Evolutionary conservation across 2,329 filamentous ascomycete genomes (phyloP).

Genomic region (Penicillium psychrosexuale): DNA sequence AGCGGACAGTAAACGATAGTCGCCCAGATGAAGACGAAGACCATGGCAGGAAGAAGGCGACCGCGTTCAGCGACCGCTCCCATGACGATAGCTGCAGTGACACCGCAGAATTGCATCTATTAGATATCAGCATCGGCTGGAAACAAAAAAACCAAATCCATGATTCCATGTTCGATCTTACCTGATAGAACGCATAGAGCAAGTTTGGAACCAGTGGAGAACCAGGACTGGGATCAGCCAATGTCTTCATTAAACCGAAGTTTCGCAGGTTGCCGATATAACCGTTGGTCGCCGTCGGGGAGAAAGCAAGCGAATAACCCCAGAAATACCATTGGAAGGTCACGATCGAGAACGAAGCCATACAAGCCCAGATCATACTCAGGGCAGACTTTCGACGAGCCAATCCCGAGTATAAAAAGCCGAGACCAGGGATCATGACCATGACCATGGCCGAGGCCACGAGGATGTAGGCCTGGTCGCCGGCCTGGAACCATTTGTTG

Average conservation of each 20-base stretch:
- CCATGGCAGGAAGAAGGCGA: conserved; percentile 86
- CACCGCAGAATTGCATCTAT: conserved; percentile 94
- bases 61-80: conserved; percentile 93
- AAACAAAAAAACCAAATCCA: background rate
- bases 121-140: background rate
- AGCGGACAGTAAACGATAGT: conserved; percentile 97
- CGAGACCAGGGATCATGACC: conserved; percentile 94
- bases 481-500: conserved; percentile 91
- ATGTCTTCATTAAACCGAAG: conserved; percentile 82
- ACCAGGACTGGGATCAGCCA: conserved; percentile 80
- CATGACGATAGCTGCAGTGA: conserved; percentile 86
- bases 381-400: conserved; percentile 97
- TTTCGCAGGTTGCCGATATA: conserved; percentile 89
- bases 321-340: conserved; percentile 99
- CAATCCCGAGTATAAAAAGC: conserved; percentile 94
- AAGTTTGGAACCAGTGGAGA: conserved; percentile 85
- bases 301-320: conserved; percentile 96
- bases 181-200: conserved; percentile 91
- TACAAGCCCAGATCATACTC: conserved; percentile 94
- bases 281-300: conserved; percentile 72
- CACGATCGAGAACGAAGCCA: conserved; percentile 87
- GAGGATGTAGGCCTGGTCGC: conserved; percentile 93
- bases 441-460: conserved; percentile 87
- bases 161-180: conserved; percentile 37
- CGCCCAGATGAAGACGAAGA: conserved; percentile 94